phyloP scores from a whole-genome alignment of 2,329 filamentous ascomycete genomes.

The Aspergillus alliaceus region DNA sequence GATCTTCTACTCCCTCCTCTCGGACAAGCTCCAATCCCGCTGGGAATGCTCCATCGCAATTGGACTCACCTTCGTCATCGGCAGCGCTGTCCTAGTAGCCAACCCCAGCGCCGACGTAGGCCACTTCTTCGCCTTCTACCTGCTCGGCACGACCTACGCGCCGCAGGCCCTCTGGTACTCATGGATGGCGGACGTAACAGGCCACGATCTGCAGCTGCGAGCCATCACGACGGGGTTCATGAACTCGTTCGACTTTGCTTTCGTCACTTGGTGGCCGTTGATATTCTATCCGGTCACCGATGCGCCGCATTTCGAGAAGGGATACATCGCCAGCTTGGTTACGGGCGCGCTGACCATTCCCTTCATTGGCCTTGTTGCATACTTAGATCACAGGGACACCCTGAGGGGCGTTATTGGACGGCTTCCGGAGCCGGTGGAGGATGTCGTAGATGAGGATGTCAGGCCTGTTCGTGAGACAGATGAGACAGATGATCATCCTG shows the following conservation, averaged over 20 bases:
- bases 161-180: slow-evolving; percentile 50
- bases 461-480: background rate
- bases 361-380: slow-evolving; percentile 38
- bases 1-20: slow-evolving; percentile 42
- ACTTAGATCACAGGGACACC: slow-evolving; percentile 21
- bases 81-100: slow-evolving; percentile 9
- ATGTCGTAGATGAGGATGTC: background rate
- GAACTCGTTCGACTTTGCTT: slow-evolving; percentile 47
- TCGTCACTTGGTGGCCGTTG: slow-evolving; percentile 44
- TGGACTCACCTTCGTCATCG: slow-evolving; percentile 45
- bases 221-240: slow-evolving; percentile 48
- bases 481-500: background rate
- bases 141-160: slow-evolving; percentile 47
- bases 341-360: slow-evolving; percentile 40
- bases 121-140: slow-evolving; percentile 48
- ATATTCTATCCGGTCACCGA: slow-evolving; percentile 45
- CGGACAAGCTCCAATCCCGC: slow-evolving; percentile 44
- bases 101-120: slow-evolving; percentile 20
- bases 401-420: background rate
- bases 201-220: slow-evolving; percentile 41
- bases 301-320: slow-evolving; percentile 40
- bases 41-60: slow-evolving; percentile 48
- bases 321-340: slow-evolving; percentile 43
- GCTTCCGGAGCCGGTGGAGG: background rate
- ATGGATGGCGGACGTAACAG: slow-evolving; percentile 46